Evolutionary conservation across 768 basidiomycete genomes (phyloP), one percentile per base, ranked within the genome.

Genomic region (Filobasidium floriforme): DNA sequence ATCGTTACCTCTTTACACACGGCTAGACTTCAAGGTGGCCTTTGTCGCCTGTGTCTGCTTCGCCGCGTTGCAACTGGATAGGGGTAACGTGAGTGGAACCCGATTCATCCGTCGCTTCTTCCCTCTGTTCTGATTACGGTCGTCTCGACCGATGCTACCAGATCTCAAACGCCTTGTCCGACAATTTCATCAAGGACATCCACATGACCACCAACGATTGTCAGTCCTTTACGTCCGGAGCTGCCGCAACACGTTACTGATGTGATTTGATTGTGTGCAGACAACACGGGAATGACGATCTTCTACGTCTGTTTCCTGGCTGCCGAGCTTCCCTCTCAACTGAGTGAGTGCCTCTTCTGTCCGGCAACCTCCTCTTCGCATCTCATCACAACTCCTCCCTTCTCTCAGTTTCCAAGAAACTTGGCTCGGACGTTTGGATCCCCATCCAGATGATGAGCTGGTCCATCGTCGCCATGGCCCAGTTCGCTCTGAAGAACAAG

Each of bases 381-480:
- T 68, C 60, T 9, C 46, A 54, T 24, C 24, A 12, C 15, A 19
- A 59, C 12, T 26, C 19, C 44, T 22, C 26, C 28, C 59, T 7
- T 18, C 11, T 55, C 5, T 9, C 15, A 46, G 63, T 71, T 41
- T 70, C 68, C 18, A 72, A 74, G 49, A 69, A 68, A 52, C 41
- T 74, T 7, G 73, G 73, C 12, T 60, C 63, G 18, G 72, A 74
- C 51, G 59, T 69, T 4, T 73, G 72, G 73, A 68, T 74, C 44
- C 73, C 73, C 0, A 65, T 72, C 32, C 69, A 70, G 54, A 69
- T 73, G 68, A 68, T 74, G 61, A 11, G 61, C 12, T 74, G 73
- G 73, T 73, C 72, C 24, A 60, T 68, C 12, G 43, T 67, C 28
- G 57, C 66, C 24, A 32, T 59, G 52, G 44, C 44, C 37, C 66